Conservation (phyloP, 805 yeast genomes). For the Kregervanrija fluxuum region DNA sequence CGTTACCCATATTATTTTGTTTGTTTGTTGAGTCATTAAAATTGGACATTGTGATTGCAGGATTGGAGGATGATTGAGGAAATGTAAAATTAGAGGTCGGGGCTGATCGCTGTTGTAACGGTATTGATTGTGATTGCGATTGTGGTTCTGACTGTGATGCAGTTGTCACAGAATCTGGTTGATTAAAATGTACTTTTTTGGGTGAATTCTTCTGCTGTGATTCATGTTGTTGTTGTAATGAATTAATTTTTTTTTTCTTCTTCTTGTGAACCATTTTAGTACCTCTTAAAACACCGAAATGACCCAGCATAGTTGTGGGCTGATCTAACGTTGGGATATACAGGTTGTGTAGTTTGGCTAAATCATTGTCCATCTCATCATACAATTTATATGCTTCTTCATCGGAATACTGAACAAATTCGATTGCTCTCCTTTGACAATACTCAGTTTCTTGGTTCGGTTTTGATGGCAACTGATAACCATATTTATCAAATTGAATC, state of each 20-base stretch:
- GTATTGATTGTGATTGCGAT: neutral
- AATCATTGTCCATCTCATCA: conserved; percentile 74
- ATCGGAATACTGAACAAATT: conserved; percentile 64
- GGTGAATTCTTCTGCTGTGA: neutral
- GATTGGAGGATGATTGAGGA: conserved; percentile 3
- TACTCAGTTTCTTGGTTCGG: conserved; percentile 37
- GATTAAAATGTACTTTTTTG: neutral
- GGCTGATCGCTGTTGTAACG: neutral
- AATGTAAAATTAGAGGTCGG: conserved; percentile 1
- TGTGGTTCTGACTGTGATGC: neutral
- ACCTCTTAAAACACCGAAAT: conserved; percentile 76
- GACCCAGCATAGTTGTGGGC: conserved; percentile 40
- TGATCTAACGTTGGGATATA: conserved; percentile 32
- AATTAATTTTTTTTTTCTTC: conserved; percentile 11
- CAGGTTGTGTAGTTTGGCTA: conserved; percentile 46
- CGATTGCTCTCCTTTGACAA: conserved; percentile 65
- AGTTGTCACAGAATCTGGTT: neutral
- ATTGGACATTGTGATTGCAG: conserved; percentile 1
- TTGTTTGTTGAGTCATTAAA: neutral
- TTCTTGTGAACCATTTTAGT: conserved; percentile 12
- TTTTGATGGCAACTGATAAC: conserved; percentile 30
- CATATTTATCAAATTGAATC: conserved; percentile 40
- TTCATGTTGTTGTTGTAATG: neutral
- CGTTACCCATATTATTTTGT: conserved; percentile 33
- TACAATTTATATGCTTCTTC: conserved; percentile 56